These are phyloP conservation scores for Tetrastigma voinierianum DNA, from an alignment of 164 flowering plant genomes.

Conservation along the genomic window DNA sequence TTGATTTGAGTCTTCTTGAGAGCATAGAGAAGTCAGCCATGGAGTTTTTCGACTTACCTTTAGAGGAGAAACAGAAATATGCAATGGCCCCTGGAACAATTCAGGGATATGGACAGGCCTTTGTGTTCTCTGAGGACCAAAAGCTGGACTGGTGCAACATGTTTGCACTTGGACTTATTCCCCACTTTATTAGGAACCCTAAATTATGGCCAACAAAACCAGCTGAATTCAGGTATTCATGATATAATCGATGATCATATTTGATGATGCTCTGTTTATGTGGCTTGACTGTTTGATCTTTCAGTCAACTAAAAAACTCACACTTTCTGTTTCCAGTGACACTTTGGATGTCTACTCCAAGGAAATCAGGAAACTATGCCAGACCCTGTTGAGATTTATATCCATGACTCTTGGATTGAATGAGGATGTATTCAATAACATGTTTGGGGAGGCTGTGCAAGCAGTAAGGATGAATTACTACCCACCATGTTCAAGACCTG, in stretches of 20 bases:
- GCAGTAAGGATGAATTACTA: constrained; percentile 95
- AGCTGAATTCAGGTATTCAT: constrained; percentile 55
- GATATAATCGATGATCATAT: too few species aligned
- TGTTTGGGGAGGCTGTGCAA: constrained; percentile 81
- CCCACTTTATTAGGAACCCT: constrained; percentile 44
- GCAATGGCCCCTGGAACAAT: constrained; percentile 82
- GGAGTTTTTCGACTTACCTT: constrained; percentile 78
- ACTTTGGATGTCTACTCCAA: constrained; percentile 60
- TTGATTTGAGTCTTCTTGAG: constrained; percentile 48
- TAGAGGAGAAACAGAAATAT: constrained; percentile 80
- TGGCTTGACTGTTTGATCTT: not conserved
- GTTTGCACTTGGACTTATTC: constrained; percentile 79
- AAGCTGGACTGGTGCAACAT: constrained; percentile 97
- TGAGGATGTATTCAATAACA: constrained; percentile 49
- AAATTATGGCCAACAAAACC: constrained; percentile 71
- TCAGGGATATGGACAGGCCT: constrained; percentile 95
- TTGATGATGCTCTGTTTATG: too few species aligned
- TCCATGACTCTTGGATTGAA: constrained; percentile 58
- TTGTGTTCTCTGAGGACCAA: constrained; percentile 87
- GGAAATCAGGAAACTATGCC: constrained; percentile 58
- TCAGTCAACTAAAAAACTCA: not conserved
- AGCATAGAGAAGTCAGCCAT: constrained; percentile 57
- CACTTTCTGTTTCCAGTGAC: constrained; percentile 43
- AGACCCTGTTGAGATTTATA: constrained; percentile 51
- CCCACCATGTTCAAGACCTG: constrained; percentile 89